Percentiles rank a stretch among this genome's conserved stretches.
Evolutionary conservation across 148 eudicot species (phyloP).

Genomic region (Tetragonia tetragonoides): DNA sequence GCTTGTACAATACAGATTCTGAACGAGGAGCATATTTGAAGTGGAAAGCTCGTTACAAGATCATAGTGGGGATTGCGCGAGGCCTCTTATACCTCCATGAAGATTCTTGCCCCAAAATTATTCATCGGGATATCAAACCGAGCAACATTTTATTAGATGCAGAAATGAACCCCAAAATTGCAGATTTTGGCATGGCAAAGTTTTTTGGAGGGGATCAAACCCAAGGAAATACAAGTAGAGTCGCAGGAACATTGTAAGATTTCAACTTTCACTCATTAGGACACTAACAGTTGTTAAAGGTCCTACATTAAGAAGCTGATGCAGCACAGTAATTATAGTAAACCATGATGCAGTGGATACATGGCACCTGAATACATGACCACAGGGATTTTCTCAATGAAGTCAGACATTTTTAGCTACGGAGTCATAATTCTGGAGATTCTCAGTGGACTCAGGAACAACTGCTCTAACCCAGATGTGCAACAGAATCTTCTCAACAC

Average conservation of each 20-base stretch:
- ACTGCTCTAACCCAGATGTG: background rate
- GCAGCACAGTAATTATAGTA: too few relatives aligned
- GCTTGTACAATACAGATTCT: too few relatives aligned
- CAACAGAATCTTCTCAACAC: conserved; percentile 8
- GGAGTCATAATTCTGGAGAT: conserved; percentile 25
- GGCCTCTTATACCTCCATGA: conserved; percentile 5
- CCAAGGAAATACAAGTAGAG: background rate
- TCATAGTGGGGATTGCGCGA: background rate
- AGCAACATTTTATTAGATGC: background rate
- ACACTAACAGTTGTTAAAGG: too few relatives aligned
- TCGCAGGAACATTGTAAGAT: background rate
- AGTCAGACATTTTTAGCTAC: conserved; percentile 23
- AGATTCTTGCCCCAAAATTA: background rate
- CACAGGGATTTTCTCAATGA: conserved; percentile 17
- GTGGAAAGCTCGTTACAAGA: conserved; percentile 1
- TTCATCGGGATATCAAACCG: background rate
- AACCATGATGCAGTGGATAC: conserved; percentile 18
- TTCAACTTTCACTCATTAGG: too few relatives aligned
- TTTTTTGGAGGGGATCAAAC: background rate
- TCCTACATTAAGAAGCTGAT: too few relatives aligned
- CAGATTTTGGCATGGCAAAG: conserved; percentile 4
- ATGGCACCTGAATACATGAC: conserved; percentile 23
- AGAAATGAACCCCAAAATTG: conserved; percentile 2
- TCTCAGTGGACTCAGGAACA: conserved; percentile 21
- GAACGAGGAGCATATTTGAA: background rate